Percentiles rank a stretch among this genome's conserved stretches.
phyloP scores from a whole-genome alignment of 176 grass and related monocot genomes.

The Coix lacrymajobi region DNA sequence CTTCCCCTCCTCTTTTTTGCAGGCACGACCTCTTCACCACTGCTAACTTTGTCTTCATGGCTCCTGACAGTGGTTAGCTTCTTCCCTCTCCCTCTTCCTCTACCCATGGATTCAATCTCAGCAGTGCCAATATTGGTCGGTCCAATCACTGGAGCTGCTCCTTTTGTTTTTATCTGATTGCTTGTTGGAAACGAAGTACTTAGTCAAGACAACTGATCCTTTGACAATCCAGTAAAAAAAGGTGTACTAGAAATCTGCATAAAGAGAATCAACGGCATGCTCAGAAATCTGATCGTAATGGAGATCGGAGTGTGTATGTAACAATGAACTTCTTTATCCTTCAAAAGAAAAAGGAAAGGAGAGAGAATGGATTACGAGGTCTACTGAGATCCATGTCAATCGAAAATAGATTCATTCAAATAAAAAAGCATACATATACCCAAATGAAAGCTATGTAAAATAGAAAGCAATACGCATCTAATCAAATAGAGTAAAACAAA shows the following conservation, averaged over 20 bases:
- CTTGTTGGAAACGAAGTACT: neutral
- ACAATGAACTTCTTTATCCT: neutral
- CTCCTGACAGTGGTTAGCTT: constrained; percentile 37
- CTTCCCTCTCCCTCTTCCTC: constrained; percentile 76
- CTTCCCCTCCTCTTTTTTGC: constrained; percentile 70
- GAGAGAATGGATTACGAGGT: neutral
- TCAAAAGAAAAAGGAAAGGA: neutral
- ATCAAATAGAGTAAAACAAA: neutral
- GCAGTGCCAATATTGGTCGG: neutral
- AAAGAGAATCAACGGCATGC: neutral
- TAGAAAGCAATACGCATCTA: constrained; percentile 31
- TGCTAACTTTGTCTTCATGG: constrained; percentile 62
- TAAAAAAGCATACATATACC: constrained; percentile 7
- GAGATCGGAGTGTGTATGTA: neutral
- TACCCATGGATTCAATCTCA: constrained; percentile 49
- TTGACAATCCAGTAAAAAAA: constrained; percentile 3
- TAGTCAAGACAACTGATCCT: neutral
- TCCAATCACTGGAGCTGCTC: constrained; percentile 1
- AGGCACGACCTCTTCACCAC: constrained; percentile 57
- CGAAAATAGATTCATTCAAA: constrained; percentile 29
- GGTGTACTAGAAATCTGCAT: constrained; percentile 37
- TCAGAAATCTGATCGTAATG: constrained; percentile 5
- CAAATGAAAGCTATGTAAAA: neutral
- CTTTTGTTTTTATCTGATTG: constrained; percentile 13
- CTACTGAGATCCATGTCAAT: constrained; percentile 37